Evolutionary conservation across 2,329 filamentous ascomycete genomes (phyloP), one percentile per base, ranked within the genome.

Genomic region (Fusarium decemcellulare): DNA sequence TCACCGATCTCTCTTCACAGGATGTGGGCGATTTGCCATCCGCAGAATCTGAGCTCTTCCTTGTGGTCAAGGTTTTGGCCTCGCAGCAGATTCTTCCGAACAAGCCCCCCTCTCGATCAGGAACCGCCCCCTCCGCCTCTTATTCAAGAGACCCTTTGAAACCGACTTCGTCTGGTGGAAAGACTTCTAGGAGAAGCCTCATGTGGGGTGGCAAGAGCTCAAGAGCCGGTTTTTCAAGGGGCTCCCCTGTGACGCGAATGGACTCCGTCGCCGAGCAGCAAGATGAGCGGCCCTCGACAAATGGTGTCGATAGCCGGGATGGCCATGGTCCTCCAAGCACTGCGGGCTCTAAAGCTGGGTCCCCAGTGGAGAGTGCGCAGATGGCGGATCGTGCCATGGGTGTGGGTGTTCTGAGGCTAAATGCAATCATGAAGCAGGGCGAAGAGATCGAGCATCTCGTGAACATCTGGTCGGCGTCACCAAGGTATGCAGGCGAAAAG

Each of bases 1-100:
- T 98, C 72, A 91, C 93, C 4, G 94, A 98, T 74, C 83, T 99
- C 16, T 93, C 91, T 40, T 88, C 93, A 1, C 87, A 90, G 51
- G 95, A 98, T 74, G 86, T 91, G 62, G 89, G 89, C 27, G 89
- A 90, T 51, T 78, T 83, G 1, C 82, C 86, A 1, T 85, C 91
- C 4, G 86, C 88, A 9, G 92, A 92, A 50, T 88, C 89, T 5
- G 92, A 94, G 54, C 81, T 98, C 18, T 98, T 93, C 77, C 85
- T 99, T 2, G 90, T 98, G 5, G 92, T 96, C 68, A 94, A 93
- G 73, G 88, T 98, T 8, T 86, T 94, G 51, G 87, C 90, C 4
- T 80, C 83, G 0, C 86, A 89, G 61, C 85, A 86, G 50, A 79
- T 89, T 6, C 65, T 81, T 12, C 69, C 78, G 7, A 60, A 66